These are phyloP conservation scores for Poronia punctata DNA, from an alignment of 495 filamentous ascomycete species.

Conservation along the genomic window DNA sequence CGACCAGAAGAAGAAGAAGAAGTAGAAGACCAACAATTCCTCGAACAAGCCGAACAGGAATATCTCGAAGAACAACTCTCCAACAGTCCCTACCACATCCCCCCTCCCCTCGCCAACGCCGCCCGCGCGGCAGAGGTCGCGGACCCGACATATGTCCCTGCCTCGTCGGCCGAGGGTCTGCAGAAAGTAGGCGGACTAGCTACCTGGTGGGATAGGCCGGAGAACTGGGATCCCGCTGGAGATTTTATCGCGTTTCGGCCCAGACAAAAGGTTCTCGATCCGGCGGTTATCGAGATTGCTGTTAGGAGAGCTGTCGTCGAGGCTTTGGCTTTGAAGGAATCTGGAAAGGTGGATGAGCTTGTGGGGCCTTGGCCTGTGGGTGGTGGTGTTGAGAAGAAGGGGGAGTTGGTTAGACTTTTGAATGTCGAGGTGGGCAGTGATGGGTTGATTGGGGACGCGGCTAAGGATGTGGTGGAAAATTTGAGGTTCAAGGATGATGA, in stretches of 20 bases:
- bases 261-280: slow-evolving; percentile 29
- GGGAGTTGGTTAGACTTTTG: slow-evolving; percentile 13
- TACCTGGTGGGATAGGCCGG: slow-evolving; percentile 41
- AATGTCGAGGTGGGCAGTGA: slow-evolving; percentile 8
- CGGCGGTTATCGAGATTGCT: slow-evolving; percentile 32
- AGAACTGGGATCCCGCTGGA: slow-evolving; percentile 33
- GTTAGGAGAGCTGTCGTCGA: slow-evolving; percentile 58
- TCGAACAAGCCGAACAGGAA: no score
- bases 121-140: slow-evolving; percentile 19
- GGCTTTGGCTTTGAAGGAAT: slow-evolving; percentile 42
- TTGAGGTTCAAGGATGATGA: slow-evolving; percentile 3
- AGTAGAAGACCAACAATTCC: not conserved
- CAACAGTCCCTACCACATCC: slow-evolving; percentile 6
- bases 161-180: slow-evolving; percentile 51
- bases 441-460: slow-evolving; percentile 18
- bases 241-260: slow-evolving; percentile 36
- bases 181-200: slow-evolving; percentile 48
- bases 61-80: no score
- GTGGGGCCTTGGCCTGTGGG: slow-evolving; percentile 17
- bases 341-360: slow-evolving; percentile 23
- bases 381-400: no score
- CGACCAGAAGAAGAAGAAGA: no score
- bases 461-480: slow-evolving; percentile 8
- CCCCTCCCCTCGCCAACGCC: slow-evolving; percentile 14
- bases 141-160: slow-evolving; percentile 48